Evolutionary conservation across 345 rosid genomes (phyloP).

Genomic region (Mallotus nudiflorus): DNA sequence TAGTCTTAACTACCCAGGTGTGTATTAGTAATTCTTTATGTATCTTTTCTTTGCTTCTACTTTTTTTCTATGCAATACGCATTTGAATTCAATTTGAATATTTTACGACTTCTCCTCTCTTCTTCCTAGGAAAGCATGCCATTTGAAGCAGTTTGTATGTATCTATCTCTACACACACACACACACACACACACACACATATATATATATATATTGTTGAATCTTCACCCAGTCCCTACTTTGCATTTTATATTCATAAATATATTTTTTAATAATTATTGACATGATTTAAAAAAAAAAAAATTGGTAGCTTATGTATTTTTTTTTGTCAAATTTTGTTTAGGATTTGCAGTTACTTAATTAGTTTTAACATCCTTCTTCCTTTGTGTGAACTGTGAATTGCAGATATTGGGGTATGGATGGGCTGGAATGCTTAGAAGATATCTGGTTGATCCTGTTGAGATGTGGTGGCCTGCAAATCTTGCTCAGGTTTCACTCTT

Average conservation of each 20-base stretch:
- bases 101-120: background rate
- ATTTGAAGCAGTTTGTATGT: too few species aligned
- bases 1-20: conserved; percentile 93
- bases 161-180: too few species aligned
- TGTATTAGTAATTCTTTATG: background rate
- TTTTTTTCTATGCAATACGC: background rate
- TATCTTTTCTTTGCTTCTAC: background rate
- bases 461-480: conserved; percentile 99
- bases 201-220: too few species aligned
- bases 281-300: too few species aligned
- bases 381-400: too few species aligned
- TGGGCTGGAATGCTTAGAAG: conserved; percentile 99
- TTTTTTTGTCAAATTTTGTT: background rate
- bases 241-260: too few species aligned
- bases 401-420: conserved; percentile 90
- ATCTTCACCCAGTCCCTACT: too few species aligned
- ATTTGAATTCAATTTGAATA: background rate
- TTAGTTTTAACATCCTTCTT: background rate
- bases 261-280: too few species aligned
- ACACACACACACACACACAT: too few species aligned
- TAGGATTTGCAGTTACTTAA: background rate
- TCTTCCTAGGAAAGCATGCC: background rate
- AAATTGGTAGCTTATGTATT: background rate
- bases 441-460: conserved; percentile 93
- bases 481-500: conserved; percentile 98